Evolutionary conservation across 2,329 filamentous ascomycete species (phyloP).

Genomic region (Chaetomiaceae sp.): DNA sequence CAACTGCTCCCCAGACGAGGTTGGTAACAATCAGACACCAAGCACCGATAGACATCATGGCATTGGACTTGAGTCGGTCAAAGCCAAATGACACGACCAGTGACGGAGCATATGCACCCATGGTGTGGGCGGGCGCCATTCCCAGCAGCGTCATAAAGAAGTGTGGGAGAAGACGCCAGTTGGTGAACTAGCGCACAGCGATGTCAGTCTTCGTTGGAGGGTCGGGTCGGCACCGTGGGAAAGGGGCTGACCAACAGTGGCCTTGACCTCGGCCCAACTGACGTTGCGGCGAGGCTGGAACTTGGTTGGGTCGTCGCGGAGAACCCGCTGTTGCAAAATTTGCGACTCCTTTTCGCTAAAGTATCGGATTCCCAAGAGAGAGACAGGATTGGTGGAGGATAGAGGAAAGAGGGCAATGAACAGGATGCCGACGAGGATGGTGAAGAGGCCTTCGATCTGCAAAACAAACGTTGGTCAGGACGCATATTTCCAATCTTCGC

Average conservation of each 20-base stretch:
- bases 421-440: constrained; percentile 31
- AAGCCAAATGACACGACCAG: constrained; percentile 36
- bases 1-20: constrained; percentile 31
- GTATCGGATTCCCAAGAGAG: constrained; percentile 29
- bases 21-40: constrained; percentile 35
- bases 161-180: constrained; percentile 37
- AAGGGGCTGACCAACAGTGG: constrained; percentile 28
- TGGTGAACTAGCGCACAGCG: constrained; percentile 30
- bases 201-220: background rate
- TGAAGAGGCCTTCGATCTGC: constrained; percentile 37
- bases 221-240: background rate
- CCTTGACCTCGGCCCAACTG: constrained; percentile 32
- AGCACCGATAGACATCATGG: constrained; percentile 35
- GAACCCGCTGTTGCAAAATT: constrained; percentile 34
- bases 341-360: constrained; percentile 35
- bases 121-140: constrained; percentile 29
- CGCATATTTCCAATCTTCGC: no score
- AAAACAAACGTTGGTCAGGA: background rate
- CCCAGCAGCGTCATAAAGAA: constrained; percentile 31
- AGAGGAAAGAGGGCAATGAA: constrained; percentile 33
- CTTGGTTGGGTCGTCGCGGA: constrained; percentile 36
- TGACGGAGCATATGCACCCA: constrained; percentile 32
- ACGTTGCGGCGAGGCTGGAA: constrained; percentile 25
- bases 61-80: constrained; percentile 33
- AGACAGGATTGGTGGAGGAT: constrained; percentile 30